These are phyloP conservation scores for Colletotrichum coccodes DNA, from an alignment of 2,329 filamentous ascomycete species.

Conservation along the genomic window DNA sequence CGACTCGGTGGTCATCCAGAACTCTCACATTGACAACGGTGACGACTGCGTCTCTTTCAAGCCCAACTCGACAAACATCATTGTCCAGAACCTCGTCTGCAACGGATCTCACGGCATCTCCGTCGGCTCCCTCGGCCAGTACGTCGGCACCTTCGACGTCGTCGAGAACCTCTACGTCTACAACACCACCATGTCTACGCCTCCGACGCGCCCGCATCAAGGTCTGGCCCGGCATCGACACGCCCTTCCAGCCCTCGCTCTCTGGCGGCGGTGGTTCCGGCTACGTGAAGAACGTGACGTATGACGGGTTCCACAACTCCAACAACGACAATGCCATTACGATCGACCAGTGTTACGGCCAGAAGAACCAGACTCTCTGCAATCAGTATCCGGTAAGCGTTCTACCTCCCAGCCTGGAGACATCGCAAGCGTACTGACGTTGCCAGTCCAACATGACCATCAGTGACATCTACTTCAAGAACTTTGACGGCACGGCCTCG, in stretches of 20 bases:
- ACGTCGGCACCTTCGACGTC: conserved; percentile 70
- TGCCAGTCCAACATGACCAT: conserved; percentile 30
- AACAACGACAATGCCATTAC: conserved; percentile 65
- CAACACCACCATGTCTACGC: conserved; percentile 68
- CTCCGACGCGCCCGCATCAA: conserved; percentile 76
- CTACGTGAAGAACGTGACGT: conserved; percentile 73
- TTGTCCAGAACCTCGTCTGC: conserved; percentile 74
- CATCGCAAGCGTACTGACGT: background rate
- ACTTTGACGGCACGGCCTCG: conserved; percentile 30
- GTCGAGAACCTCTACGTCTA: conserved; percentile 76
- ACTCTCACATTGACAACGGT: conserved; percentile 71
- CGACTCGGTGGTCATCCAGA: conserved; percentile 71
- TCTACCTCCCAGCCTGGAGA: background rate
- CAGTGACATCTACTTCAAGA: conserved; percentile 33
- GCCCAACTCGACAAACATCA: conserved; percentile 75
- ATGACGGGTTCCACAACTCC: conserved; percentile 67
- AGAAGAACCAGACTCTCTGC: conserved; percentile 33
- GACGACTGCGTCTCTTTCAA: conserved; percentile 82
- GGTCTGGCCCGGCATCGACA: conserved; percentile 69
- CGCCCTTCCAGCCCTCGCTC: conserved; percentile 56
- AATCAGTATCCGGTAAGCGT: conserved; percentile 30
- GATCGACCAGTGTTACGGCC: conserved; percentile 33
- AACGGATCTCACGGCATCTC: conserved; percentile 79
- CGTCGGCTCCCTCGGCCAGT: conserved; percentile 78
- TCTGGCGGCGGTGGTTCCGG: conserved; percentile 72